Conservation (phyloP, 2,329 filamentous ascomycete genomes). For the Lecanoromycetidae sp. region DNA sequence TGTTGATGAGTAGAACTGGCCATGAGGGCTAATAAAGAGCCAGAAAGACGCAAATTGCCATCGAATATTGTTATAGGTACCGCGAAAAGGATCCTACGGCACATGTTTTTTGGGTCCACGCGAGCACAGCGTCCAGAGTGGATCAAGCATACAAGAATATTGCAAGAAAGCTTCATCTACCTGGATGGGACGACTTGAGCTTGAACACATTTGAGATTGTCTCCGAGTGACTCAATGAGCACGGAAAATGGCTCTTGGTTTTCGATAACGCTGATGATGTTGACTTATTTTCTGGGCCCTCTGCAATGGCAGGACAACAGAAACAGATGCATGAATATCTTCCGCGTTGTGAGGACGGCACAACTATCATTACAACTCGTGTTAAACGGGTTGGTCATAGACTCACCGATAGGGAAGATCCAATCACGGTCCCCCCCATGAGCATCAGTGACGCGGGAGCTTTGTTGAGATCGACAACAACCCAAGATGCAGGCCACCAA, state of each 20-base stretch:
- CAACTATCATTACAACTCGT: constrained; percentile 8
- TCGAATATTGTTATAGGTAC: constrained; percentile 15
- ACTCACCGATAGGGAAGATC: not conserved
- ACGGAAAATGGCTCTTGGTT: constrained; percentile 19
- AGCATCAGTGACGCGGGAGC: not conserved
- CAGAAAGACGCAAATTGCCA: constrained; percentile 16
- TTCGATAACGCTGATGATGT: constrained; percentile 20
- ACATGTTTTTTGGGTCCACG: constrained; percentile 18
- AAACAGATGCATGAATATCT: constrained; percentile 6
- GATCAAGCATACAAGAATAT: constrained; percentile 15
- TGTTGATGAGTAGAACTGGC: too few relatives aligned
- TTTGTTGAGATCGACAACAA: not conserved
- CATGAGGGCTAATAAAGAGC: not conserved
- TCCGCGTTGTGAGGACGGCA: constrained; percentile 10
- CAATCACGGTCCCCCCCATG: not conserved
- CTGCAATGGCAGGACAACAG: not conserved
- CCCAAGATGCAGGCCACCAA: too few relatives aligned
- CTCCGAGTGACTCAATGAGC: constrained; percentile 12
- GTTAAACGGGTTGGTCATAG: not conserved
- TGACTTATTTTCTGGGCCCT: constrained; percentile 11
- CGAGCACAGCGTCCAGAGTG: constrained; percentile 8
- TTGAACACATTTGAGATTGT: constrained; percentile 12
- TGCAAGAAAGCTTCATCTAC: constrained; percentile 14
- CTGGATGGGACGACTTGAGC: constrained; percentile 13
- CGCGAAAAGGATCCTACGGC: constrained; percentile 3